Base-by-base conservation (phyloP, 164 flowering plant species). In the Vitis rotundifolia region DNA sequence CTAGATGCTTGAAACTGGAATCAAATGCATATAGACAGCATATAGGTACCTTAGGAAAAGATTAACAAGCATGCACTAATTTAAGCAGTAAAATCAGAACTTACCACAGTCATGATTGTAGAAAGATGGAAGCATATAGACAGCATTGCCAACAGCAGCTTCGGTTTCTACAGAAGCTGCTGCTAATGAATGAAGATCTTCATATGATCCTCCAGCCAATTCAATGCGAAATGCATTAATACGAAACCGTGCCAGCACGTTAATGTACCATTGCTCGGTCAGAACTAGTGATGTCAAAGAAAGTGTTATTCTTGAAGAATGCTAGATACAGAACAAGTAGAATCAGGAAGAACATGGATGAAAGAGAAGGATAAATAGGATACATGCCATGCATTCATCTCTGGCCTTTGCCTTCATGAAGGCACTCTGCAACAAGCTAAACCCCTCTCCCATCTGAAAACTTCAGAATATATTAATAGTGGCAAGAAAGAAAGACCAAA, bases 211-310 rank as follows among this genome's bases (percentile, higher is more conserved):
- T 61, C 87, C 83, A 70, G 81, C 82, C 82, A 92, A 74, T 68
- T 91, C 98, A 79, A 95, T 72, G 2, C 96, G 99, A 71, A 95
- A 95, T 9, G 97, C 89, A 86, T 93, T 92, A 67, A 93, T 89
- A 56, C 93, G 92, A 62, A 95, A 84, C 58, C 96, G 86, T 58
- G 96, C 92, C 82, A 95, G 80, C 64, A 88, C 84, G 53, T 77
- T 77, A 65, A 71, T 73, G 72, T 92, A 95, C 98, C 99, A 95
- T 69, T 91, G 76, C 67, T 86, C 84, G 63, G 86, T 89, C 62
- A 91, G 70, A 77, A 95, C 99, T 95, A 77, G 55, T 3, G 55
- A 75, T 54, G 89, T 84, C 85, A 91, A 86, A 77, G 88, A 78
- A 28, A 75, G 57, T 48, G 61, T 11, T 49, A 60, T 19, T 18